Conservation (phyloP, 805 yeast genomes). For the Wickerhamiella hasegawae region DNA sequence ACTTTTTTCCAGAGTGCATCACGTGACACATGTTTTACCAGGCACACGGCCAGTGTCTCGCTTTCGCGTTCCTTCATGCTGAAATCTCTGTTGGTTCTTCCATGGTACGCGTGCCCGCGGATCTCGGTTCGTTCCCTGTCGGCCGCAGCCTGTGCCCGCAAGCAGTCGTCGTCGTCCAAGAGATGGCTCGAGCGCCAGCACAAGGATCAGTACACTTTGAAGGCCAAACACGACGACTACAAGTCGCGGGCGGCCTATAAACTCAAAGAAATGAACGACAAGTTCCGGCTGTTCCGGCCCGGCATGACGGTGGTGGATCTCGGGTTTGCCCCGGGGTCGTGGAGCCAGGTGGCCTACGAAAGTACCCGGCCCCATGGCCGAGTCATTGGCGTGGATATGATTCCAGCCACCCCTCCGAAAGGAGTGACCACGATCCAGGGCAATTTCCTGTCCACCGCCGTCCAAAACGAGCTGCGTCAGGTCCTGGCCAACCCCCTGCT, state of each 20-base stretch:
- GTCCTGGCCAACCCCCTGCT: slow-evolving; percentile 15
- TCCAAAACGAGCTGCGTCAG: slow-evolving; percentile 21
- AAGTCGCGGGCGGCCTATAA: slow-evolving; percentile 88
- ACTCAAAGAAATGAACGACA: slow-evolving; percentile 55
- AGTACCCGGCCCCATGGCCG: slow-evolving; percentile 34
- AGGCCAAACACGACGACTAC: slow-evolving; percentile 46
- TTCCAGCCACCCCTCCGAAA: slow-evolving; percentile 60
- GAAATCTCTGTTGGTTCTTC: too few relatives aligned
- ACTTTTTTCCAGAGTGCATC: too few relatives aligned
- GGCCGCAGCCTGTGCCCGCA: too few relatives aligned
- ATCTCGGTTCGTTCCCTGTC: not conserved
- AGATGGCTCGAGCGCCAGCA: slow-evolving; percentile 65
- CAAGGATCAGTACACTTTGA: slow-evolving; percentile 46
- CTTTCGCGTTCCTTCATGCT: not conserved
- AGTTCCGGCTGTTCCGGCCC: slow-evolving; percentile 39
- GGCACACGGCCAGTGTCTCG: not conserved
- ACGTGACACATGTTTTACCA: not conserved
- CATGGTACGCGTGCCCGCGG: too few relatives aligned
- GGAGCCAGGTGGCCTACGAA: slow-evolving; percentile 72
- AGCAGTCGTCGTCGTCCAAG: slow-evolving; percentile 32
- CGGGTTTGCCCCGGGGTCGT: slow-evolving; percentile 85
- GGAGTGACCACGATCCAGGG: slow-evolving; percentile 80
- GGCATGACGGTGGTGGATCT: slow-evolving; percentile 61
- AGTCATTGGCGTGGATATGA: slow-evolving; percentile 68
- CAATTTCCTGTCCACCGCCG: slow-evolving; percentile 45